phyloP scores from a whole-genome alignment of 2,329 filamentous ascomycete species.

The Claviceps humidiphila region DNA sequence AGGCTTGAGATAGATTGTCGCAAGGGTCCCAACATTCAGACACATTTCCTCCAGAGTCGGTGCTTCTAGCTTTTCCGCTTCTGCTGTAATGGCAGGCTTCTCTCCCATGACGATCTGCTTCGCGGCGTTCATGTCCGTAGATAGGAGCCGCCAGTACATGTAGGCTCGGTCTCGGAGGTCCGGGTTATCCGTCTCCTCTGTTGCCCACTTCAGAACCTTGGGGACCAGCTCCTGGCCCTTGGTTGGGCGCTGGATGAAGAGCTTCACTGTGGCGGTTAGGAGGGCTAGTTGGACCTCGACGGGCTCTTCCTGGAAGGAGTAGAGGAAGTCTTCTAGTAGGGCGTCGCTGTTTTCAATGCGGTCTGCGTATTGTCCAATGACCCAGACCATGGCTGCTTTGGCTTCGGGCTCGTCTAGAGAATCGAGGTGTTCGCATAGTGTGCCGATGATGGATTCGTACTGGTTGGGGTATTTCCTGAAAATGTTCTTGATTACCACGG shows the following conservation, averaged over 20 bases:
- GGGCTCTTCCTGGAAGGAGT: slow-evolving; percentile 85
- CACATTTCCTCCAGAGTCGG: slow-evolving; percentile 93
- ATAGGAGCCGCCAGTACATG: slow-evolving; percentile 98
- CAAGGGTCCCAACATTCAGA: slow-evolving; percentile 86
- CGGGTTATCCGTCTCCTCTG: slow-evolving; percentile 97
- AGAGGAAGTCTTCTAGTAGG: slow-evolving; percentile 86
- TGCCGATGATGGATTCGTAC: slow-evolving; percentile 95
- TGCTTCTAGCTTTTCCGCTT: slow-evolving; percentile 87
- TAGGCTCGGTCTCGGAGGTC: slow-evolving; percentile 92
- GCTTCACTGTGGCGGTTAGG: slow-evolving; percentile 89
- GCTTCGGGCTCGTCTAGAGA: slow-evolving; percentile 94
- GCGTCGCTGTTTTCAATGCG: slow-evolving; percentile 95
- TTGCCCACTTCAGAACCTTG: slow-evolving; percentile 94
- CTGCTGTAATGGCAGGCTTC: slow-evolving; percentile 90
- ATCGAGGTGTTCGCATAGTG: slow-evolving; percentile 89
- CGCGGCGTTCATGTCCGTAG: slow-evolving; percentile 77
- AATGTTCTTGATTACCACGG: slow-evolving; percentile 96
- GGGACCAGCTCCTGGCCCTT: slow-evolving; percentile 90
- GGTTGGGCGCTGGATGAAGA: slow-evolving; percentile 93
- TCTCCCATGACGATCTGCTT: slow-evolving; percentile 91
- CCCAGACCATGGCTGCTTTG: slow-evolving; percentile 98
- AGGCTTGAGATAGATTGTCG: slow-evolving; percentile 94
- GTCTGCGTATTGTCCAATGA: slow-evolving; percentile 95
- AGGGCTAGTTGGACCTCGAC: slow-evolving; percentile 92
- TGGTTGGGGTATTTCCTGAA: slow-evolving; percentile 99